Percentiles rank a stretch among this genome's conserved stretches.
These are phyloP conservation scores for Fusarium sp. DNA, from an alignment of 2,329 filamentous ascomycete species.

Conservation along the genomic window DNA sequence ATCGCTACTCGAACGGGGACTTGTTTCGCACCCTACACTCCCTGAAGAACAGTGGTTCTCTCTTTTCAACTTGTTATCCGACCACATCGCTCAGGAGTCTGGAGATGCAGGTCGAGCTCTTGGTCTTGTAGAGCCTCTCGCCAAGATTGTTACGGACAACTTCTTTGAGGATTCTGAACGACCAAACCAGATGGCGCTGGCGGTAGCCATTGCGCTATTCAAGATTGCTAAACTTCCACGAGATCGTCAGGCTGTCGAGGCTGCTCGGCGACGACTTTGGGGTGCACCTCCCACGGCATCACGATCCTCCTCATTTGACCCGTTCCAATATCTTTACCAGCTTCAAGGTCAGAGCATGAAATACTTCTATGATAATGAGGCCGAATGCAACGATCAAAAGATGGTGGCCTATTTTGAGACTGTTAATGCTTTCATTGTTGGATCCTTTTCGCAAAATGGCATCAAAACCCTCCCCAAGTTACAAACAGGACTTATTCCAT, in stretches of 20 bases:
- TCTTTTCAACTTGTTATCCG: slow-evolving; percentile 66
- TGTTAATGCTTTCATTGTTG: slow-evolving; percentile 61
- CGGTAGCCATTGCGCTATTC: slow-evolving; percentile 55
- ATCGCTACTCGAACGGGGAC: slow-evolving; percentile 71
- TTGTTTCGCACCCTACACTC: slow-evolving; percentile 59
- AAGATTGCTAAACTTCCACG: slow-evolving; percentile 62
- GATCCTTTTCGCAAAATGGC: slow-evolving; percentile 60
- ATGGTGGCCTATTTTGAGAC: slow-evolving; percentile 61
- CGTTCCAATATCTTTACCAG: slow-evolving; percentile 73
- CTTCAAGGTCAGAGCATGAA: slow-evolving; percentile 63
- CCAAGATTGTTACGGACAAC: slow-evolving; percentile 61
- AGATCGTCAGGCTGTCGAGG: slow-evolving; percentile 71
- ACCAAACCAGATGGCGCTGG: slow-evolving; percentile 43
- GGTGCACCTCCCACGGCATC: slow-evolving; percentile 43
- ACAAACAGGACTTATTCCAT: slow-evolving; percentile 68
- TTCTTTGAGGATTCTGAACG: slow-evolving; percentile 23
- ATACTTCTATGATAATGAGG: slow-evolving; percentile 60
- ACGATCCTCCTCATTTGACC: slow-evolving; percentile 62
- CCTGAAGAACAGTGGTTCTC: slow-evolving; percentile 58
- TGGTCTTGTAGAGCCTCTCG: slow-evolving; percentile 75
- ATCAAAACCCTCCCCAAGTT: slow-evolving; percentile 65
- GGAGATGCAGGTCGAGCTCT: slow-evolving; percentile 74
- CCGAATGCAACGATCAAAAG: slow-evolving; percentile 49
- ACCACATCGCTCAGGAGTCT: slow-evolving; percentile 67
- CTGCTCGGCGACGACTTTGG: slow-evolving; percentile 73